Evolutionary conservation across 345 rosid genomes (phyloP).

Genomic region (Arabidopsis thaliana): TAIR10.1 NC_003074.8:22743501-22744000

Average conservation of each 20-base stretch:
- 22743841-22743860: background rate
- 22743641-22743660: constrained; percentile 35
- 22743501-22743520: constrained; percentile 40
- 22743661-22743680: constrained; percentile 48
- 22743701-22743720: constrained; percentile 41
- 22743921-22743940: background rate
- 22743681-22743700: constrained; percentile 51
- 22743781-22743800: background rate
- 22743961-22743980: background rate
- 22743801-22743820: background rate
- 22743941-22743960: background rate
- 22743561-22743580: background rate
- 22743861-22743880: background rate
- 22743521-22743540: constrained; percentile 34
- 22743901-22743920: background rate
- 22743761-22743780: background rate
- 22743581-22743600: background rate
- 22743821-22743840: background rate
- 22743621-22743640: constrained; percentile 39
- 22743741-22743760: background rate
- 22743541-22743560: constrained; percentile 34
- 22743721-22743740: constrained; percentile 35
- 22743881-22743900: background rate
- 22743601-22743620: constrained; percentile 10
- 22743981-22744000: background rate